Evolutionary conservation across 192 early-diverging fungal species (phyloP).

Genomic region (Linderina pennispora): DNA sequence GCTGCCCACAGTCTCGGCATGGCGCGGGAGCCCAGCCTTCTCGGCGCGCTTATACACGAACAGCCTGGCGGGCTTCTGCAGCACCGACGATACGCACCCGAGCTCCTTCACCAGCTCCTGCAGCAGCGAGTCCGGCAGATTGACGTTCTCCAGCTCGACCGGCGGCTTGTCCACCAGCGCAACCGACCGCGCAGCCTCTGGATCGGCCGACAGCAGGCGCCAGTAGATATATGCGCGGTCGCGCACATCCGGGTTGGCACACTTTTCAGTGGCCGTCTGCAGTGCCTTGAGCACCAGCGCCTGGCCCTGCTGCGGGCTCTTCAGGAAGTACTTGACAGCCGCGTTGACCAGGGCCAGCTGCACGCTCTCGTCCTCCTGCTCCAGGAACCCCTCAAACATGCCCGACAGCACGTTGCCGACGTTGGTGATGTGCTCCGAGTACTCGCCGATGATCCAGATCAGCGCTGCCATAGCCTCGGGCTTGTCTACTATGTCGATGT

Average conservation of each 20-base stretch:
- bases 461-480: constrained; percentile 85
- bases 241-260: constrained; percentile 92
- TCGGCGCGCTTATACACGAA: constrained; percentile 52
- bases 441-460: constrained; percentile 97
- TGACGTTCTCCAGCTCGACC: constrained; percentile 60
- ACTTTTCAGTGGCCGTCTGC: constrained; percentile 80
- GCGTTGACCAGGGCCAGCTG: constrained; percentile 90
- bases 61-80: constrained; percentile 81
- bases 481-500: constrained; percentile 83
- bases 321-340: constrained; percentile 91
- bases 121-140: constrained; percentile 66
- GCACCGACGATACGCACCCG: constrained; percentile 85
- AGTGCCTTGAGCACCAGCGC: constrained; percentile 82
- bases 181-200: constrained; percentile 86
- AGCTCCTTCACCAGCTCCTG: constrained; percentile 88
- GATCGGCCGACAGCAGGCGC: constrained; percentile 90
- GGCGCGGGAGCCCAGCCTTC: constrained; percentile 29
- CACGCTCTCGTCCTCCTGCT: constrained; percentile 78
- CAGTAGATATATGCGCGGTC: constrained; percentile 98
- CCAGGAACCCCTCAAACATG: constrained; percentile 76
- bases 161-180: constrained; percentile 87
- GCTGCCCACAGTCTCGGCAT: constrained; percentile 1
- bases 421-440: constrained; percentile 85
- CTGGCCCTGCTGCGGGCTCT: constrained; percentile 79
- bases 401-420: constrained; percentile 67